Percentiles rank a stretch among this genome's conserved stretches.
phyloP scores from a whole-genome alignment of 495 filamentous ascomycete species.

The Podospora pseudoanserina region DNA sequence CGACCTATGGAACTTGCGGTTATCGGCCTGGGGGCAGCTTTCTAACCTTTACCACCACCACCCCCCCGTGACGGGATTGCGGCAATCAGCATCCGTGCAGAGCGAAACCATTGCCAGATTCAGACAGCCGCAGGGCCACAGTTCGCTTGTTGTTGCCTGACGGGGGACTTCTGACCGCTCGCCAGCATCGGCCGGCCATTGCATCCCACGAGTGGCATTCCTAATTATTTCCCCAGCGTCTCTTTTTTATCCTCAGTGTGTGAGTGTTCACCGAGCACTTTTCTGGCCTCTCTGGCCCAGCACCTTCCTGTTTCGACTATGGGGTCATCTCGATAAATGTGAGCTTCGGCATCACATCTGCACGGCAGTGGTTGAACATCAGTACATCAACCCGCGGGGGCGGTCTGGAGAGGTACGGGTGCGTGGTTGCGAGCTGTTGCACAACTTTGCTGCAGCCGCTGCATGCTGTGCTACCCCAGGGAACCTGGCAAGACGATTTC shows the following conservation, averaged over 20 bases:
- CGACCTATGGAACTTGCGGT: background rate
- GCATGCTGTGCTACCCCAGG: background rate
- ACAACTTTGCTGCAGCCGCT: background rate
- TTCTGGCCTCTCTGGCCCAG: background rate
- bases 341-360: slow-evolving; percentile 1
- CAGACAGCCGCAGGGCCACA: background rate
- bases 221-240: background rate
- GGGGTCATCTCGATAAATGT: slow-evolving; percentile 1
- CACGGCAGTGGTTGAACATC: background rate
- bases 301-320: slow-evolving; percentile 8
- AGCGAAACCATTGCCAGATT: slow-evolving; percentile 1
- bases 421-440: background rate
- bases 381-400: too few species aligned
- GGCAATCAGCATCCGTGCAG: slow-evolving; percentile 7
- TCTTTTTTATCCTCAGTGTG: background rate
- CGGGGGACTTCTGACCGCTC: slow-evolving; percentile 2
- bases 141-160: slow-evolving; percentile 9
- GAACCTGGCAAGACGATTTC: background rate
- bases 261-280: slow-evolving; percentile 11
- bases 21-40: too few species aligned
- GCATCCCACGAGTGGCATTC: background rate
- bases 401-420: too few species aligned
- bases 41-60: background rate
- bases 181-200: background rate
- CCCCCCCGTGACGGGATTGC: background rate